Conservation (phyloP, 108 stramenopile genomes). For the Cyclotella distinguenda region DNA sequence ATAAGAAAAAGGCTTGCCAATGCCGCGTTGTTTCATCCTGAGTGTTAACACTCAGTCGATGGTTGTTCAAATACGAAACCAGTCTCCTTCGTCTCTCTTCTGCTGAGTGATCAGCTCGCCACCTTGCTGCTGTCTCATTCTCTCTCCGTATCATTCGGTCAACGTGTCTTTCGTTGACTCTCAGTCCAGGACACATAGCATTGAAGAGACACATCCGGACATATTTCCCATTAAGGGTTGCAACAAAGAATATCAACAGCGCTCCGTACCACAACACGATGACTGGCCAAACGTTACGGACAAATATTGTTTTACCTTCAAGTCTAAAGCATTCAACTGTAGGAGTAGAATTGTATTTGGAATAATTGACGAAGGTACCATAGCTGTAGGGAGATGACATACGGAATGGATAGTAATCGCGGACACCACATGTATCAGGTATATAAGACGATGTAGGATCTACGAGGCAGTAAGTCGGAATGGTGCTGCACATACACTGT, state of each 20-base stretch:
- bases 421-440: constrained; percentile 40
- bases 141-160: constrained; percentile 31
- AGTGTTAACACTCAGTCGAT: background rate
- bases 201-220: constrained; percentile 22
- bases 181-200: constrained; percentile 22
- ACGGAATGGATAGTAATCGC: background rate
- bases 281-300: constrained; percentile 48
- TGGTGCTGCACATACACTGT: constrained; percentile 31
- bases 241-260: constrained; percentile 42
- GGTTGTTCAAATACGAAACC: background rate
- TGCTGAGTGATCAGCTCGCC: constrained; percentile 7
- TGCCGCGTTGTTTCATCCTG: constrained; percentile 24
- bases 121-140: constrained; percentile 17
- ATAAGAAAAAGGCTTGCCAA: constrained; percentile 30
- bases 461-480: constrained; percentile 33
- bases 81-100: constrained; percentile 17
- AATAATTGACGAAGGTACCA: constrained; percentile 2
- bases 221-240: constrained; percentile 39
- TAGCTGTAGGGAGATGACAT: background rate
- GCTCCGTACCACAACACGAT: constrained; percentile 51
- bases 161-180: constrained; percentile 27
- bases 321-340: constrained; percentile 44
- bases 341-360: background rate
- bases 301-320: constrained; percentile 36
- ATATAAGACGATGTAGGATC: constrained; percentile 16